A percentile compares a stretch with the other conserved stretches of the same genome.
phyloP scores from a whole-genome alignment of 305 asterid species.

The Fraxinus ornus region DNA sequence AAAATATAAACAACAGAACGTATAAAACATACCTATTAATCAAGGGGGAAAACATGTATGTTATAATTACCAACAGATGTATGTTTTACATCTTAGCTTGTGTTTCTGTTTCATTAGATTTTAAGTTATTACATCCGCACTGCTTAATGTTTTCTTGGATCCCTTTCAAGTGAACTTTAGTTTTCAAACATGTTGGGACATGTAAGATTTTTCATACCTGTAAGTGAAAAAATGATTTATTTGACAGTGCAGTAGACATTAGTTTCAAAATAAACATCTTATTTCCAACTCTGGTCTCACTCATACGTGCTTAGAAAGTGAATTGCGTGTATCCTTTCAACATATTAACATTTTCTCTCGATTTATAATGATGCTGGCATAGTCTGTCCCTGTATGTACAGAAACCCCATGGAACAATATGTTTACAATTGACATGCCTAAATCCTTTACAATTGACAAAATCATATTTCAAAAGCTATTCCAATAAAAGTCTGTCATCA shows the following conservation, averaged over 20 bases:
- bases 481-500: too few relatives aligned
- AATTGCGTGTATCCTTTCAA: not conserved
- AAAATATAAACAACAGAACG: not conserved
- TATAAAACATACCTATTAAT: not conserved
- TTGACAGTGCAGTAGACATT: not conserved
- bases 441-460: too few relatives aligned
- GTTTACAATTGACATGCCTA: too few relatives aligned
- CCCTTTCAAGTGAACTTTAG: not conserved
- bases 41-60: not conserved
- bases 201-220: not conserved
- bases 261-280: not conserved
- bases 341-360: not conserved
- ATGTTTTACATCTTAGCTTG: not conserved
- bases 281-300: not conserved
- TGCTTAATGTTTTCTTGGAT: not conserved
- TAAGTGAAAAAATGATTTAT: not conserved
- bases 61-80: not conserved
- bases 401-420: not conserved
- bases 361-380: not conserved
- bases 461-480: too few relatives aligned
- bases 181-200: not conserved
- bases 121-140: not conserved
- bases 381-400: not conserved
- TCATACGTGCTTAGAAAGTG: not conserved
- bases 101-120: not conserved